A percentile compares a stretch with the other conserved stretches of the same genome.
Conservation (phyloP, 352 stramenopile genomes). For the Aphanomyces stellatus region DNA sequence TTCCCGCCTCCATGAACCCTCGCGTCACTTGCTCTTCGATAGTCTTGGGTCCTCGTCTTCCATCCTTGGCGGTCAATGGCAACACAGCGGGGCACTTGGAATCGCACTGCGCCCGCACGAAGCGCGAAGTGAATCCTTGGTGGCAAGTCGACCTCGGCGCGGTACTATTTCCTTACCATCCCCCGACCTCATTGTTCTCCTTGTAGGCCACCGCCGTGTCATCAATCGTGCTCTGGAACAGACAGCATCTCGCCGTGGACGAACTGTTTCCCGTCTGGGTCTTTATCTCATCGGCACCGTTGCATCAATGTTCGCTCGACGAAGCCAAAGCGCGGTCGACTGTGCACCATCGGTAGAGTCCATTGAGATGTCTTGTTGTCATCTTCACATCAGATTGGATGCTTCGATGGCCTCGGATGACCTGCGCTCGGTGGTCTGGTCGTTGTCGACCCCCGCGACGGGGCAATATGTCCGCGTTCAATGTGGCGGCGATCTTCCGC, state of each 20-base stretch:
- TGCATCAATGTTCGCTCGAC: conserved; percentile 22
- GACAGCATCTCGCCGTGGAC: conserved; percentile 47
- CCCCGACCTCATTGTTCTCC: background rate
- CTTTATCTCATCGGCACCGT: conserved; percentile 43
- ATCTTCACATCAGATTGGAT: background rate
- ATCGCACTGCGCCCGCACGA: conserved; percentile 54
- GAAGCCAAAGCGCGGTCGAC: conserved; percentile 7
- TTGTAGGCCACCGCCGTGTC: conserved; percentile 22
- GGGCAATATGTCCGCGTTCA: conserved; percentile 58
- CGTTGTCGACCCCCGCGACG: background rate
- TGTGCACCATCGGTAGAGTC: conserved; percentile 8
- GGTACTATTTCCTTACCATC: background rate
- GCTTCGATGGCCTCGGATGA: background rate
- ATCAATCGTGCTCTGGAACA: conserved; percentile 56
- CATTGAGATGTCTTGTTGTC: background rate
- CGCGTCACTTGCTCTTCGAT: conserved; percentile 33
- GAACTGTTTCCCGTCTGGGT: conserved; percentile 38
- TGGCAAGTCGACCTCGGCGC: conserved; percentile 61
- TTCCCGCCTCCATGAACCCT: conserved; percentile 4
- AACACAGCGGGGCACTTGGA: conserved; percentile 59
- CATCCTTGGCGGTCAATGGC: conserved; percentile 52
- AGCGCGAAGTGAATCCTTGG: conserved; percentile 47
- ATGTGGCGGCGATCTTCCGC: conserved; percentile 29
- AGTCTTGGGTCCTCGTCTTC: conserved; percentile 26
- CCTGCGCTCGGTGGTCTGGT: background rate